These are phyloP conservation scores for Wakefieldia striispora DNA, from an alignment of 768 basidiomycete species.

Conservation along the genomic window DNA sequence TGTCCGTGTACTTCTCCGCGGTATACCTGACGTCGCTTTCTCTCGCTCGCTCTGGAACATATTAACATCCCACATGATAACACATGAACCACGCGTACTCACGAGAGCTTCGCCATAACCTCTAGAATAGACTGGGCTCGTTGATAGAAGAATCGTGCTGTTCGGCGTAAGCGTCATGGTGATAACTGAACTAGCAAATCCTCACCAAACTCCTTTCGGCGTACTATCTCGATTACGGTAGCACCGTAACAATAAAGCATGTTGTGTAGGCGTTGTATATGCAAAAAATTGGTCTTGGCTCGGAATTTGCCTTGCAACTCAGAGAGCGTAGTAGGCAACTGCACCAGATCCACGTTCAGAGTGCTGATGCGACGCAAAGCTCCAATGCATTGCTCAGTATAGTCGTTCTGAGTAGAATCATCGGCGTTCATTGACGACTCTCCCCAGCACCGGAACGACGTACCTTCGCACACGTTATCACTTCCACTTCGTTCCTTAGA, in stretches of 20 bases:
- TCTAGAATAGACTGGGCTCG: constrained; percentile 80
- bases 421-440: background rate
- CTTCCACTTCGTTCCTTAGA: constrained; percentile 59
- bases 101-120: constrained; percentile 87
- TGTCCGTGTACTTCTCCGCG: constrained; percentile 80
- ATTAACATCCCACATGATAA: constrained; percentile 1
- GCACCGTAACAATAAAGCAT: constrained; percentile 93
- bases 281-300: constrained; percentile 82
- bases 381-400: constrained; percentile 63
- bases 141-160: constrained; percentile 78
- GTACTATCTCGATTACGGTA: constrained; percentile 85
- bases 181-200: constrained; percentile 2
- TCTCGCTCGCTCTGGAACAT: constrained; percentile 61
- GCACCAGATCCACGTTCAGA: constrained; percentile 79
- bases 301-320: constrained; percentile 71
- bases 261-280: constrained; percentile 83
- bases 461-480: constrained; percentile 57
- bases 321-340: constrained; percentile 63
- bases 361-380: constrained; percentile 72
- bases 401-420: constrained; percentile 54
- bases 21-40: constrained; percentile 82
- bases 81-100: constrained; percentile 29
- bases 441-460: background rate
- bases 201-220: constrained; percentile 87
- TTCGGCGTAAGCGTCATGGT: constrained; percentile 3